phyloP scores from a whole-genome alignment of 2,329 filamentous ascomycete species.

The Trichoderma harzianum region DNA sequence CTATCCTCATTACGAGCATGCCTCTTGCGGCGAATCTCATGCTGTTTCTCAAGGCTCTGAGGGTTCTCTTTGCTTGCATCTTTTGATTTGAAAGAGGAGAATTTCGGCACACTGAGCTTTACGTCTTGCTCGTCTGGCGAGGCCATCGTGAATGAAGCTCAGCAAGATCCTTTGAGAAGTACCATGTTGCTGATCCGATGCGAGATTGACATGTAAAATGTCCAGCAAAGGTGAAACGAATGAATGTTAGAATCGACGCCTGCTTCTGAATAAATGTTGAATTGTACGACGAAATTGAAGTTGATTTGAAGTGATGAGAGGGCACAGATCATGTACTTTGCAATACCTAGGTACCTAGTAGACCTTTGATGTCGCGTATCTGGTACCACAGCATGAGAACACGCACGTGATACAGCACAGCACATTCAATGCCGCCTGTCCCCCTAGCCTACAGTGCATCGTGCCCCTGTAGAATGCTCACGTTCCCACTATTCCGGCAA shows the following conservation, averaged over 20 bases:
- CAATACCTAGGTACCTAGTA: no score
- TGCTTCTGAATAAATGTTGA: neutral
- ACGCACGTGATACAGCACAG: neutral
- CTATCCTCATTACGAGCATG: constrained; percentile 20
- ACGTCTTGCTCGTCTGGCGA: neutral
- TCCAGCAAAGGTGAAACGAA: neutral
- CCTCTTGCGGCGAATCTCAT: constrained; percentile 15
- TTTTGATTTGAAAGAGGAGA: constrained; percentile 65
- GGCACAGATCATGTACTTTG: neutral
- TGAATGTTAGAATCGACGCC: neutral
- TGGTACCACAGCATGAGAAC: neutral
- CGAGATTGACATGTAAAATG: neutral
- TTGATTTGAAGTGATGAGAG: neutral
- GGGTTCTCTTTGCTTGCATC: constrained; percentile 34
- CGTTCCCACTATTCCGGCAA: neutral
- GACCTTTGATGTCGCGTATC: neutral
- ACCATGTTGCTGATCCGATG: neutral
- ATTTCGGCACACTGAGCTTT: constrained; percentile 53
- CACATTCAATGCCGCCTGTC: neutral
- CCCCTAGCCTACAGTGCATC: neutral
- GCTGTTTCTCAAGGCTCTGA: constrained; percentile 15
- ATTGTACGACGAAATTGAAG: neutral
- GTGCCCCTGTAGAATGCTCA: neutral
- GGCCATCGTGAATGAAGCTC: constrained; percentile 4
- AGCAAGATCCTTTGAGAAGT: neutral